Evolutionary conservation across 768 basidiomycete species (phyloP), one percentile per base, ranked within the genome.

Genomic region (Amanita inopinata): DNA sequence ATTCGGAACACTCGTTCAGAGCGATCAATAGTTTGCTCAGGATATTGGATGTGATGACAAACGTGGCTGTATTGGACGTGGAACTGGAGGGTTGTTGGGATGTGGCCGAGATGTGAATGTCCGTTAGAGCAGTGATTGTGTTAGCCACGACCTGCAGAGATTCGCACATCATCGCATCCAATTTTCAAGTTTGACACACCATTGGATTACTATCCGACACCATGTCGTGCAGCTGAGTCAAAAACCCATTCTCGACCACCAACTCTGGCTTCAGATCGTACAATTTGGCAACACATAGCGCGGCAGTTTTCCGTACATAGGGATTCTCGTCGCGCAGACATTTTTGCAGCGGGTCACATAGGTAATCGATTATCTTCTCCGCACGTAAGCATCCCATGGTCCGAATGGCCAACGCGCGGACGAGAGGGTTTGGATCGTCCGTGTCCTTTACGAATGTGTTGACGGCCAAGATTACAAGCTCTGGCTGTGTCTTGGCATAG

Each of bases 371-470:
- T 59, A 97, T 98, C 77, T 97, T 98, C 61, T 98, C 96, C 6
- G 94, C 93, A 31, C 93, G 85, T 36, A 99, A 65, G 56, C 88
- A 87, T 24, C 91, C 92, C 96, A 99, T 99, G 6, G 96, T 99
- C 27, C 94, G 80, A 58, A 98, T 97, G 24, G 96, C 86, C 42
- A 99, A 74, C 0, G 96, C 96, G 38, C 96, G 81, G 18, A 98
- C 87, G 42, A 98, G 85, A 0, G 96, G 96, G 55, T 99, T 98
- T 7, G 88, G 80, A 58, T 98, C 96, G 51, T 93, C 91, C 0
- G 91, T 82, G 61, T 99, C 96, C 71, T 96, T 80, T 49, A 99
- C 96, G 58, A 99, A 97, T 5, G 94, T 99, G 58, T 98, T 99
- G 47, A 99, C 96, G 20, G 96, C 96, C 34, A 99, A 74, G 57